Base-by-base conservation (phyloP, 768 basidiomycete species). In the Phylloporus arenicola region DNA sequence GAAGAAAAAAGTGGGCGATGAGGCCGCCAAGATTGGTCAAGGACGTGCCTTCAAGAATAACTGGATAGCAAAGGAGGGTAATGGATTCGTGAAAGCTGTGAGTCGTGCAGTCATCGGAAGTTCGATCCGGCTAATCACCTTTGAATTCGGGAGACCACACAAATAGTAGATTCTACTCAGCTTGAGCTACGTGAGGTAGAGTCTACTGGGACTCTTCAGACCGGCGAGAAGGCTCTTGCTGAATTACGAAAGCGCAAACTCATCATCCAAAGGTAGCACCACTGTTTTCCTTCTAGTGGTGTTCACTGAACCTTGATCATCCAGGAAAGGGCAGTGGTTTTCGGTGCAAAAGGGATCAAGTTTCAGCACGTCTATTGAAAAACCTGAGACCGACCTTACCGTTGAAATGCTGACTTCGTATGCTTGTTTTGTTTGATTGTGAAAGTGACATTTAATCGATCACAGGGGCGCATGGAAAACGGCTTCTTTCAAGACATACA, bases 301-400 rank as follows among this genome's bases (percentile, higher is more conserved):
- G 35, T 27, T 6, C 40, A 43, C 54, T 53, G 50, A 51, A 53
- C 34, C 20, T 41, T 6, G 6, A 41, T 38, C 7, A 4, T 40
- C 2, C 62, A 98, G 95, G 72, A 99, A 97, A 73, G 85, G 87
- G 2, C 88, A 95, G 67, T 96, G 93, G 86, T 99, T 93, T 75
- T 80, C 84, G 9, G 88, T 95, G 12, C 71, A 75, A 27, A 95
- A 94, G 67, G 96, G 96, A 2, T 53, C 80, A 5, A 77, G 82
- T 40, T 99, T 97, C 75, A 88, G 87, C 65, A 93, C 90, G 2
- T 92, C 90, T 16, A 87, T 86, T 5, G 83, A 86, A 39, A 97
- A 96, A 72, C 88, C 84, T 6, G 94, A 98, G 70, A 97, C 96
- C 12, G 96, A 98, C 72, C 73, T 99, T 48, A 98, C 96, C 0